These are phyloP conservation scores for Eucalyptus tenuipes DNA, from an alignment of 345 rosid species.

Conservation along the genomic window DNA sequence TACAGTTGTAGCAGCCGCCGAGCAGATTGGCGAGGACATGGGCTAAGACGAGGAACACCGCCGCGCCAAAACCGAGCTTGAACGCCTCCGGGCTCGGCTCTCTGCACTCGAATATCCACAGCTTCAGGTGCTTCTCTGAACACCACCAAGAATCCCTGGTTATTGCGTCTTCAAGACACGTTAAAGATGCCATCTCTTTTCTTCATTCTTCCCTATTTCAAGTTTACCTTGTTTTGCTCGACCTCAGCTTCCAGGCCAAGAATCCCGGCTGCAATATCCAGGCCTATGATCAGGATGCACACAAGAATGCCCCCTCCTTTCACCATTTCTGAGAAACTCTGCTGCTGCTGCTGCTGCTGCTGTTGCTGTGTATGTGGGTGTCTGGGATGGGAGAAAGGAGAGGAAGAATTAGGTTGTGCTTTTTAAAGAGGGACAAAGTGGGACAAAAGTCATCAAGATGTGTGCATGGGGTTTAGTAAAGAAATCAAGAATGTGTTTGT, in stretches of 20 bases:
- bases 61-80: slow-evolving; percentile 72
- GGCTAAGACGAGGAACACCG: slow-evolving; percentile 45
- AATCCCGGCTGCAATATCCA: slow-evolving; percentile 78
- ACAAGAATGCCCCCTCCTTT: slow-evolving; percentile 48
- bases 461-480: neutral
- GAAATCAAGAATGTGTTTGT: neutral
- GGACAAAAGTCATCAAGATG: neutral
- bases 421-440: neutral
- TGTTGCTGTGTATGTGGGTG: neutral
- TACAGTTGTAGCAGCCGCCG: slow-evolving; percentile 65
- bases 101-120: slow-evolving; percentile 84
- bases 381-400: neutral
- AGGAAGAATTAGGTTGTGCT: neutral
- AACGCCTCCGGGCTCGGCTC: slow-evolving; percentile 82
- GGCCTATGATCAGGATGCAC: slow-evolving; percentile 64
- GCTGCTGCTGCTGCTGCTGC: neutral
- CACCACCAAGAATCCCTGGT: neutral
- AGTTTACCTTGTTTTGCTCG: slow-evolving; percentile 60
- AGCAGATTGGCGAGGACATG: slow-evolving; percentile 62
- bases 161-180: neutral
- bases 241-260: slow-evolving; percentile 91
- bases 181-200: neutral
- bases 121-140: slow-evolving; percentile 46
- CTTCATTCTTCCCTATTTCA: neutral
- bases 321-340: slow-evolving; percentile 17